These are phyloP conservation scores for Pyrrhoderma lamaoense DNA, from an alignment of 1,284 basidiomycete species.

Conservation along the genomic window DNA sequence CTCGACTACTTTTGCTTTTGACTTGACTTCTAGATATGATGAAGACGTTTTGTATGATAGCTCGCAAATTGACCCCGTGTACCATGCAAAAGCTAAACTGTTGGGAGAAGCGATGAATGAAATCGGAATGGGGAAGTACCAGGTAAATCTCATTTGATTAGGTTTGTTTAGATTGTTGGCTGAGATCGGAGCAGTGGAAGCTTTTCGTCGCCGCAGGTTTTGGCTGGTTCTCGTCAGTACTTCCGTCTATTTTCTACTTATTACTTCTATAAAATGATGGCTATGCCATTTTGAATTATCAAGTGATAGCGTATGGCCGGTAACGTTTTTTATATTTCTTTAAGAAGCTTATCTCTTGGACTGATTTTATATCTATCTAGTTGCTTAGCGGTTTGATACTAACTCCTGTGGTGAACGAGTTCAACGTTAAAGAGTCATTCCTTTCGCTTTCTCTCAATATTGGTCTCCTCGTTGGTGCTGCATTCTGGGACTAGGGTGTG, in stretches of 20 bases:
- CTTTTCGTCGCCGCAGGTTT: conserved; percentile 57
- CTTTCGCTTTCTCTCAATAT: conserved; percentile 53
- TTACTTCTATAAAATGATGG: neutral
- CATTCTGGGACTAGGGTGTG: conserved; percentile 55
- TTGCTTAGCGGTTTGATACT: conserved; percentile 49
- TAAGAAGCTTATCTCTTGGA: conserved; percentile 2
- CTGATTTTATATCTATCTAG: conserved; percentile 24
- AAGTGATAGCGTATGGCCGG: conserved; percentile 44
- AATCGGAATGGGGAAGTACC: conserved; percentile 68
- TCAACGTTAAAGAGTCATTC: conserved; percentile 46
- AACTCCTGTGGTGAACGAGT: conserved; percentile 49
- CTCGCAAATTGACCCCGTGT: conserved; percentile 49
- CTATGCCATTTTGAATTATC: neutral
- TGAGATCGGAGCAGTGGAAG: conserved; percentile 35
- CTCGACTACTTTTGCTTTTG: neutral
- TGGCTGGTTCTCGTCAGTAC: conserved; percentile 61
- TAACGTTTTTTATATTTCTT: conserved; percentile 23
- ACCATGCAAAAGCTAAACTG: conserved; percentile 53
- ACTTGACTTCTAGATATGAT: conserved; percentile 8
- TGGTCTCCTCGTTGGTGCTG: conserved; percentile 59
- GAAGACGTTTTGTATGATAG: conserved; percentile 37
- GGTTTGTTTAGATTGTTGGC: neutral
- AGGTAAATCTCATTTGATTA: conserved; percentile 32
- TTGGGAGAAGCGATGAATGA: conserved; percentile 63
- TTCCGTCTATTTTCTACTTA: conserved; percentile 1